Evolutionary conservation across 495 filamentous ascomycete genomes (phyloP), one percentile per base, ranked within the genome.

Genomic region (Aspergillus diversus): DNA sequence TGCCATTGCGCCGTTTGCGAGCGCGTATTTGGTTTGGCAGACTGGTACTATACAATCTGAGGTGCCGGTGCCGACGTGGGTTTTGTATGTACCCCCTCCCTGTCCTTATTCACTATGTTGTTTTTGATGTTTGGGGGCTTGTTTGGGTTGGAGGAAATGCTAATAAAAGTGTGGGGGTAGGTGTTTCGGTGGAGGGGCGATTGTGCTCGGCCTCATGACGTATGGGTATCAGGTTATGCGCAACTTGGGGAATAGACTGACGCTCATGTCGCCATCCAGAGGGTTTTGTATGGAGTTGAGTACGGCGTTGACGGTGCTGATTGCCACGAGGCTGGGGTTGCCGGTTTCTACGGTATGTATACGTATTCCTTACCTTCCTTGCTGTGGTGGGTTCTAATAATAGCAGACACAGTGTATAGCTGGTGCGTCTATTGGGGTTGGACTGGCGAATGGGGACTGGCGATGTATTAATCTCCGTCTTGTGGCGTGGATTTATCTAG

Each of bases 221-320:
- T 61, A 61, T 13, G 59, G 59, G 1, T 61, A 61, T 34, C 59
- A 55, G 21, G 35, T 61, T 11, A 61, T 61, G 59, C 59, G 59
- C 3, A 61, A 61, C 50, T 37, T 61, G 17, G 59, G 59, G 12
- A 61, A 61, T 27, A 34, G 59, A 17, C 33, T 61, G 2, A 61
- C 59, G 27, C 59, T 61, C 21, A 61, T 61, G 51, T 61, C 59
- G 7, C 59, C 59, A 5, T 61, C 59, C 37, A 50, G 59, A 31
- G 59, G 59, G 3, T 61, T 61, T 42, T 61, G 50, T 21, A 61
- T 61, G 59, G 59, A 61, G 15, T 31, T 61, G n/a, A 54, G 50
- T 39, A 46, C 49, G n/a, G 59, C 59, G 21, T 33, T 61, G 59
- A 61, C 59, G 9, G 53, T 61, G 11, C 12, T 61, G 15, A 53